Evolutionary conservation across 2,329 filamentous ascomycete species (phyloP).

Genomic region (Talaromyces sp.): DNA sequence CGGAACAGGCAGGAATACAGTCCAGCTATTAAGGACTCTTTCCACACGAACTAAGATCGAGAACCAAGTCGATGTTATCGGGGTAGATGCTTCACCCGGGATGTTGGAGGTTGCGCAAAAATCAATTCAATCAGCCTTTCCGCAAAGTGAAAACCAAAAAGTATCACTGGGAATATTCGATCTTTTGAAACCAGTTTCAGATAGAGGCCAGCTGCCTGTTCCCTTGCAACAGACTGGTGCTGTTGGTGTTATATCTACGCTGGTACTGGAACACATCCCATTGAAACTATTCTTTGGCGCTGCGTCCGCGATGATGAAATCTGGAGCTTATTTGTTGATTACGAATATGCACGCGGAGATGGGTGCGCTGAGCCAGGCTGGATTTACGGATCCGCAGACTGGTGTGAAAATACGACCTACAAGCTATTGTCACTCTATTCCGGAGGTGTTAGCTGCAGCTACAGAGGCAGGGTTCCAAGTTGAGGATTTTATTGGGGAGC

Average conservation of each 20-base stretch:
- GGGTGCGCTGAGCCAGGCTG: constrained; percentile 62
- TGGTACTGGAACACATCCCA: constrained; percentile 67
- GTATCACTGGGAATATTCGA: constrained; percentile 43
- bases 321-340: constrained; percentile 57
- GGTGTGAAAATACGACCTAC: constrained; percentile 61
- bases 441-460: constrained; percentile 57
- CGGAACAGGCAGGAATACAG: constrained; percentile 66
- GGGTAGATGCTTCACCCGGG: constrained; percentile 58
- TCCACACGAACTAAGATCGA: not conserved
- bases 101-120: constrained; percentile 60
- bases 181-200: constrained; percentile 33
- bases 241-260: constrained; percentile 59
- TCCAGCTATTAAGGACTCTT: constrained; percentile 46
- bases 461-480: constrained; percentile 49
- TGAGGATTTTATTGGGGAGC: constrained; percentile 30
- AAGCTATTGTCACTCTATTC: constrained; percentile 60
- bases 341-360: constrained; percentile 72
- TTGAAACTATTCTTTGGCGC: constrained; percentile 60
- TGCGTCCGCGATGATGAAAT: constrained; percentile 46
- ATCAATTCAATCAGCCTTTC: constrained; percentile 31
- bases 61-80: constrained; percentile 47
- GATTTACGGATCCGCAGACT: constrained; percentile 59
- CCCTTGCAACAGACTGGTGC: constrained; percentile 30
- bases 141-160: not conserved
- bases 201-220: constrained; percentile 9